Conservation (phyloP, 371 early-diverging fungal genomes). For the Apophysomyces ossiformis region DNA sequence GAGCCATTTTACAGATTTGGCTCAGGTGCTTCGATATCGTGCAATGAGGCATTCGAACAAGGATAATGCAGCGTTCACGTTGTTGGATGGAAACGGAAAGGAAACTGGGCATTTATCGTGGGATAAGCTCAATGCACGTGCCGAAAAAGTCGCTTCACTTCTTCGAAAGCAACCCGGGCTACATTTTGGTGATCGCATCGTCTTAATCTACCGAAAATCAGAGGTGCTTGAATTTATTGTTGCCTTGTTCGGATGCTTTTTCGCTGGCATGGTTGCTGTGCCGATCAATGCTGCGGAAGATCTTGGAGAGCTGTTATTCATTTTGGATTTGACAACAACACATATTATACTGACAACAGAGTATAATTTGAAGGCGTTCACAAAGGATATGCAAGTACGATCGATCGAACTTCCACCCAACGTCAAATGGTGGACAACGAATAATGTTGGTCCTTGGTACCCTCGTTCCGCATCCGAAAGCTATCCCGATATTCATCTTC, state of each 20-base stretch:
- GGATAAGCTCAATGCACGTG: constrained; percentile 70
- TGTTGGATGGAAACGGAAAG: constrained; percentile 72
- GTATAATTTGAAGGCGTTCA: constrained; percentile 69
- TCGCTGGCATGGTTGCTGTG: constrained; percentile 80
- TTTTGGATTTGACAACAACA: constrained; percentile 65
- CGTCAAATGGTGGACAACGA: constrained; percentile 78
- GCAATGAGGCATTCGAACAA: constrained; percentile 46
- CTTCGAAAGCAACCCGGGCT: constrained; percentile 62
- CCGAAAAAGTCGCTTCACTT: constrained; percentile 71
- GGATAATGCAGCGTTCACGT: constrained; percentile 59
- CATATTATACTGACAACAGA: constrained; percentile 78
- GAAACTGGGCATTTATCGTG: constrained; percentile 68
- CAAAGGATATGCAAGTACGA: constrained; percentile 60
- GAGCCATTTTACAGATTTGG: constrained; percentile 50
- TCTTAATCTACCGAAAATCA: constrained; percentile 72
- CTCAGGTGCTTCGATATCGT: constrained; percentile 60
- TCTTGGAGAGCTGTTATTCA: constrained; percentile 72
- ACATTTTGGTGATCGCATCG: constrained; percentile 66
- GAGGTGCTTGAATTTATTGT: constrained; percentile 79
- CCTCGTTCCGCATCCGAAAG: constrained; percentile 54
- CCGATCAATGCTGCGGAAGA: constrained; percentile 79
- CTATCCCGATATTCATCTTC: constrained; percentile 31
- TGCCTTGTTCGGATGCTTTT: constrained; percentile 77
- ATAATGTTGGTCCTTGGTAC: constrained; percentile 62
- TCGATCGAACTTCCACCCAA: constrained; percentile 62